Conservation (phyloP, 495 filamentous ascomycete species). For the Daldinia decipiens region DNA sequence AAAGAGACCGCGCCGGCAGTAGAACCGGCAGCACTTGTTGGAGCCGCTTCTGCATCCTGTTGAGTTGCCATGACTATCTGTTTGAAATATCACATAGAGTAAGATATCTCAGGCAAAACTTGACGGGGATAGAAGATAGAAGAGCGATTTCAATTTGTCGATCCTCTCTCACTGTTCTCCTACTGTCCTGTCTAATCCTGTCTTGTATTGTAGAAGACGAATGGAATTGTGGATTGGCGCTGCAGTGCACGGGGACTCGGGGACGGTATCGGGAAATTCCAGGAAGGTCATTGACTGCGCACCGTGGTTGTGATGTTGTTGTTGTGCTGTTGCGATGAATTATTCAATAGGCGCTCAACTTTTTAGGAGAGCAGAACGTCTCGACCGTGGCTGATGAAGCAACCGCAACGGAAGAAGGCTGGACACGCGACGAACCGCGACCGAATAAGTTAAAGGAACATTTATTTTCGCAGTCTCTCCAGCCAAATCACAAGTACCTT, state of each 20-base stretch:
- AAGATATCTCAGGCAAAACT: conserved; percentile 16
- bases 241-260: conserved; percentile 2
- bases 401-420: conserved; percentile 32
- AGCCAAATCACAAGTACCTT: conserved; percentile 38
- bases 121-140: conserved; percentile 13
- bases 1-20: conserved; percentile 33
- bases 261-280: conserved; percentile 3
- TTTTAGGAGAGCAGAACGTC: conserved; percentile 24
- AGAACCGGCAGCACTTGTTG: conserved; percentile 37
- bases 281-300: conserved; percentile 21
- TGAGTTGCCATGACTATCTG: conserved; percentile 42
- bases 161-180: not conserved
- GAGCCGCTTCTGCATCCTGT: conserved; percentile 43
- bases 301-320: conserved; percentile 23
- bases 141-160: conserved; percentile 11
- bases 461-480: conserved; percentile 24
- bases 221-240: conserved; percentile 32
- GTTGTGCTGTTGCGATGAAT: conserved; percentile 28
- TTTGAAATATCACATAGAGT: conserved; percentile 33
- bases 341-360: conserved; percentile 34
- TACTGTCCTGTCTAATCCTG: conserved; percentile 3
- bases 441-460: conserved; percentile 37
- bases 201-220: conserved; percentile 18
- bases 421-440: conserved; percentile 46
- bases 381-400: conserved; percentile 38